Percentiles rank a stretch among this genome's conserved stretches.
These are phyloP conservation scores for Tagetes erecta DNA, from an alignment of 129 eudicot species.

Conservation along the genomic window DNA sequence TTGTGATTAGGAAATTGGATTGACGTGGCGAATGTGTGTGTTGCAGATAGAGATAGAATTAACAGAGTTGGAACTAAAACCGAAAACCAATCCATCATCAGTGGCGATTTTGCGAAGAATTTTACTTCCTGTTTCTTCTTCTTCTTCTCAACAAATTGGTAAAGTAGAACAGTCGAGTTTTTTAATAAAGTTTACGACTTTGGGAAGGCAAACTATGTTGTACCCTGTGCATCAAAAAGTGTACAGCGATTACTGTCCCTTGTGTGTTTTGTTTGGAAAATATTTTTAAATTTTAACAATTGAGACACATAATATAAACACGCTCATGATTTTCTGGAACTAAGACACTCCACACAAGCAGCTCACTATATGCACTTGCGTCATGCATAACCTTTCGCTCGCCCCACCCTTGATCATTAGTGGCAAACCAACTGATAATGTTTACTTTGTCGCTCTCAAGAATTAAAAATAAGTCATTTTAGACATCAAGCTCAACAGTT, in stretches of 20 bases:
- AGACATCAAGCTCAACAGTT: no score
- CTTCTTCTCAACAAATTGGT: constrained; percentile 7
- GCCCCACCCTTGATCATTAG: no score
- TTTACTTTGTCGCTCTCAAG: no score
- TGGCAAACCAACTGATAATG: no score
- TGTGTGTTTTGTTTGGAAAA: no score
- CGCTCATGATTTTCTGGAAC: no score
- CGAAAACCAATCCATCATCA: constrained; percentile 14
- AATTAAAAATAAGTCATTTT: no score
- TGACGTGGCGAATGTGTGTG: constrained; percentile 39
- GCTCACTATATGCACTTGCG: no score
- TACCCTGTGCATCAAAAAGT: constrained; percentile 7
- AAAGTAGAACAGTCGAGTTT: constrained; percentile 15
- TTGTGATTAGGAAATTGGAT: constrained; percentile 23
- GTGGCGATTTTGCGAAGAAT: constrained; percentile 26
- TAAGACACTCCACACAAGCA: no score
- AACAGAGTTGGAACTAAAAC: constrained; percentile 27
- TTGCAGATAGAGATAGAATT: constrained; percentile 36
- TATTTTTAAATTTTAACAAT: no score
- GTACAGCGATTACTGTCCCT: background rate
- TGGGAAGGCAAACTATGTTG: background rate
- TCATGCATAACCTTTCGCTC: no score
- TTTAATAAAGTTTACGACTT: background rate
- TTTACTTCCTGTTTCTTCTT: background rate
- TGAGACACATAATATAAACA: no score